These are phyloP conservation scores for Thermothelomyces thermophilus DNA, from an alignment of 2,329 filamentous ascomycete genomes.

Conservation along the genomic window DNA sequence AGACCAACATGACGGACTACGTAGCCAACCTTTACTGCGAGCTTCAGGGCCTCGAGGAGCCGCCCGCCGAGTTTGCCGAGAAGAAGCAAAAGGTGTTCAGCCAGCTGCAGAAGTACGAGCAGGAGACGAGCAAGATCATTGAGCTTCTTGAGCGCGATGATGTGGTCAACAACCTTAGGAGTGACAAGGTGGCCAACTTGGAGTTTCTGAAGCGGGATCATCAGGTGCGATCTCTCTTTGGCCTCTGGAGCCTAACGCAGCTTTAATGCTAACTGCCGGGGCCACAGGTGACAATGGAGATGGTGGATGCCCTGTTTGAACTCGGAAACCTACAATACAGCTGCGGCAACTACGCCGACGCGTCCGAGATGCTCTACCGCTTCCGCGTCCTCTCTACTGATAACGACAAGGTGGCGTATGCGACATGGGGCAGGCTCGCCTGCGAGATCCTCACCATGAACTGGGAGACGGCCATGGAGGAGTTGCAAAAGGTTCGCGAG, in stretches of 20 bases:
- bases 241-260: not conserved
- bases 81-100: conserved; percentile 85
- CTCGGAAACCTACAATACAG: conserved; percentile 97
- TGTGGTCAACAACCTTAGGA: conserved; percentile 83
- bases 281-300: conserved; percentile 72
- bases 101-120: conserved; percentile 74
- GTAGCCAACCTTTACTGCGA: conserved; percentile 88
- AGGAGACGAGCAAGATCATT: conserved; percentile 82
- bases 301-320: conserved; percentile 93
- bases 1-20: conserved; percentile 99
- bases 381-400: conserved; percentile 98
- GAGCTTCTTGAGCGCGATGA: conserved; percentile 81
- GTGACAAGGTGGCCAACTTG: conserved; percentile 98
- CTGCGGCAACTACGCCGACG: conserved; percentile 86
- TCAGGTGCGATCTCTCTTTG: conserved; percentile 51
- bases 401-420: conserved; percentile 92
- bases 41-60: conserved; percentile 69
- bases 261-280: conserved; percentile 8
- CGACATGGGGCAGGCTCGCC: conserved; percentile 96
- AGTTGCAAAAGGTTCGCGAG: conserved; percentile 84
- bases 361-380: conserved; percentile 89
- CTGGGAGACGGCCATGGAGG: conserved; percentile 91
- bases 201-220: conserved; percentile 96
- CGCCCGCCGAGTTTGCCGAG: conserved; percentile 78
- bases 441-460: conserved; percentile 91